Conservation (phyloP, 176 grass and related monocot genomes). For the Musa troglodytarum region DNA sequence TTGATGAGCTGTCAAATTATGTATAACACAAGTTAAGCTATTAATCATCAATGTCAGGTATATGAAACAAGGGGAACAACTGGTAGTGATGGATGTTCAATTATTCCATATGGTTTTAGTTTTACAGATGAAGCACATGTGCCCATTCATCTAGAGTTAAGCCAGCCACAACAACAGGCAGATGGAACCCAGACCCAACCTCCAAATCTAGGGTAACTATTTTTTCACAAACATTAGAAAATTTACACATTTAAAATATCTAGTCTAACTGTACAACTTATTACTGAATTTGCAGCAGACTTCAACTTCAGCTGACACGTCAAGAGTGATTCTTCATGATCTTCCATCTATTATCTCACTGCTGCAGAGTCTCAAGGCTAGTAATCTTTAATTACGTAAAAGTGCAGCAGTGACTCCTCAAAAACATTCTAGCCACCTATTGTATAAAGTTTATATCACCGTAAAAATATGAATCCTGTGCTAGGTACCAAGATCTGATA, state of each 20-base stretch:
- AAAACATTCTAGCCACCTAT: not conserved
- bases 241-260: not conserved
- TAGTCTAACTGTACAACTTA: not conserved
- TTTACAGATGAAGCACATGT: slow-evolving; percentile 30
- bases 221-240: not conserved
- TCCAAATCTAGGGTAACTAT: slow-evolving; percentile 76
- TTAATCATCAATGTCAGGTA: slow-evolving; percentile 25
- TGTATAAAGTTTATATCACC: not conserved
- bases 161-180: slow-evolving; percentile 32
- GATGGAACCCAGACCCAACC: slow-evolving; percentile 14
- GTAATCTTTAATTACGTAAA: not conserved
- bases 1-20: not conserved
- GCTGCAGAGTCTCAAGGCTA: not conserved
- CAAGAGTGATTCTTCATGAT: not conserved
- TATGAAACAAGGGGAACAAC: slow-evolving; percentile 33
- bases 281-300: slow-evolving; percentile 23
- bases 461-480: not conserved
- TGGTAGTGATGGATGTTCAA: slow-evolving; percentile 30
- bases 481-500: not conserved
- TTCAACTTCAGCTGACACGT: slow-evolving; percentile 20
- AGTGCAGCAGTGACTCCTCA: not conserved
- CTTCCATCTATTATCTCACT: not conserved
- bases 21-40: slow-evolving; percentile 13
- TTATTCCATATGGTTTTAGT: slow-evolving; percentile 36
- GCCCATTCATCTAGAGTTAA: slow-evolving; percentile 53